phyloP scores from a whole-genome alignment of 805 yeast genomes.

The Starmerella bombi region DNA sequence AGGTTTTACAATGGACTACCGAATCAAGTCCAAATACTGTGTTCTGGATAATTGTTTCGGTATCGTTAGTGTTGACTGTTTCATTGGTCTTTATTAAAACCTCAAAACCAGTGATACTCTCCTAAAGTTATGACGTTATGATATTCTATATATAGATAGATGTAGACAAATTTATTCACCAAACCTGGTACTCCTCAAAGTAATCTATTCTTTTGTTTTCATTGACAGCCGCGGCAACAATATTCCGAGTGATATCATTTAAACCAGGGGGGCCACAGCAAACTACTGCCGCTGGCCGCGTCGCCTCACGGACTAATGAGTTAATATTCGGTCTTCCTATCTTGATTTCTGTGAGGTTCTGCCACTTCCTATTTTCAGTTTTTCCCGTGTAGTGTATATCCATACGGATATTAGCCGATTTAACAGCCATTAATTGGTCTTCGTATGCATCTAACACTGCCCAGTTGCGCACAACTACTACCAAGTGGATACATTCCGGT shows the following conservation, averaged over 20 bases:
- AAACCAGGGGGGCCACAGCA: conserved; percentile 52
- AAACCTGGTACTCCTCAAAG: conserved; percentile 56
- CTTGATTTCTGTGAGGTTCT: background rate
- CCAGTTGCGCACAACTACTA: conserved; percentile 5
- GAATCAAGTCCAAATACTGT: conserved; percentile 4
- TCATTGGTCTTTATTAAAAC: conserved; percentile 3
- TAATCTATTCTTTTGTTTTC: conserved; percentile 43
- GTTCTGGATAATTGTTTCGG: conserved; percentile 4
- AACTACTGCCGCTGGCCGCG: conserved; percentile 35
- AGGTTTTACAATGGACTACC: conserved; percentile 6
- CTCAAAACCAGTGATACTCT: background rate
- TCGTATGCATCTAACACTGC: conserved; percentile 6
- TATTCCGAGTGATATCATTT: conserved; percentile 44
- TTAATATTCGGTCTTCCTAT: conserved; percentile 9
- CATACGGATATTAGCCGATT: background rate
- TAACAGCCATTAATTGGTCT: background rate
- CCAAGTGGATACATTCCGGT: background rate
- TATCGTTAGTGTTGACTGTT: background rate
- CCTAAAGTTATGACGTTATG: background rate
- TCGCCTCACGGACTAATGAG: conserved; percentile 18
- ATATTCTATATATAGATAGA: background rate
- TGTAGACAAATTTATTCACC: conserved; percentile 31
- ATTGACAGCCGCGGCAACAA: conserved; percentile 27
- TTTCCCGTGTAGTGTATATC: conserved; percentile 6
- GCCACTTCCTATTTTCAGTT: background rate